These are phyloP conservation scores for Yamadazyma kitorensis DNA, from an alignment of 805 yeast species.

Conservation along the genomic window DNA sequence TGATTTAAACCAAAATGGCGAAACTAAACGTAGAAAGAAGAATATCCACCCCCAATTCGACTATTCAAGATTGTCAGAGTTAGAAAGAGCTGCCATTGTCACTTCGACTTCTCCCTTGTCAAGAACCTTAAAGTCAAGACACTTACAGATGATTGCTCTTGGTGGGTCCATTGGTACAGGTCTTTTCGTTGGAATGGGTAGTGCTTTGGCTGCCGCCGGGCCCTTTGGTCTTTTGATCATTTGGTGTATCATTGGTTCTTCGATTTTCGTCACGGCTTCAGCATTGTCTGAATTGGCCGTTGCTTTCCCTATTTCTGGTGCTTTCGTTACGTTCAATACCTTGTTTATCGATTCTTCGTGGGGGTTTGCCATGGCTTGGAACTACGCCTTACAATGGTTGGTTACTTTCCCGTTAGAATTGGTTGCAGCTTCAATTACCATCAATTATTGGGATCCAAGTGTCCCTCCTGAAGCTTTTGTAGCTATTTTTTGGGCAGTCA, in stretches of 20 bases:
- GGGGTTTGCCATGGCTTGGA: constrained; percentile 62
- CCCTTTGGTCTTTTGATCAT: constrained; percentile 61
- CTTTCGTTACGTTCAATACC: constrained; percentile 58
- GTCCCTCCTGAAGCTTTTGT: constrained; percentile 54
- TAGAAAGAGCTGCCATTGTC: constrained; percentile 32
- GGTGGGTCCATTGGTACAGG: constrained; percentile 39
- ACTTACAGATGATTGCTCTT: constrained; percentile 19
- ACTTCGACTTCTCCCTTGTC: constrained; percentile 32
- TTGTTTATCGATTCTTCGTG: constrained; percentile 57
- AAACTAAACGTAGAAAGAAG: constrained; percentile 1
- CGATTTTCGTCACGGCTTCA: constrained; percentile 56
- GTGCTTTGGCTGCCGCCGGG: constrained; percentile 57
- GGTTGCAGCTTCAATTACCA: constrained; percentile 34
- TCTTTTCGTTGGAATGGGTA: constrained; percentile 61
- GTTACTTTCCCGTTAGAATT: constrained; percentile 36
- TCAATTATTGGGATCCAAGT: constrained; percentile 27
- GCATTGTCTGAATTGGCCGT: constrained; percentile 60
- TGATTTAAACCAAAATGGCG: constrained; percentile 8
- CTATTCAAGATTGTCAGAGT: constrained; percentile 23
- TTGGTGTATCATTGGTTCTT: constrained; percentile 50
- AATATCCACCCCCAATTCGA: constrained; percentile 24
- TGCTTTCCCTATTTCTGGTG: constrained; percentile 62
- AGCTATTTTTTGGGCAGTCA: constrained; percentile 50
- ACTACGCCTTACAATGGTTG: constrained; percentile 37
- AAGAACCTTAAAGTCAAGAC: constrained; percentile 19